These are phyloP conservation scores for Gaertneriomyces sp. DNA, from an alignment of 192 early-diverging fungal genomes.

Conservation along the genomic window DNA sequence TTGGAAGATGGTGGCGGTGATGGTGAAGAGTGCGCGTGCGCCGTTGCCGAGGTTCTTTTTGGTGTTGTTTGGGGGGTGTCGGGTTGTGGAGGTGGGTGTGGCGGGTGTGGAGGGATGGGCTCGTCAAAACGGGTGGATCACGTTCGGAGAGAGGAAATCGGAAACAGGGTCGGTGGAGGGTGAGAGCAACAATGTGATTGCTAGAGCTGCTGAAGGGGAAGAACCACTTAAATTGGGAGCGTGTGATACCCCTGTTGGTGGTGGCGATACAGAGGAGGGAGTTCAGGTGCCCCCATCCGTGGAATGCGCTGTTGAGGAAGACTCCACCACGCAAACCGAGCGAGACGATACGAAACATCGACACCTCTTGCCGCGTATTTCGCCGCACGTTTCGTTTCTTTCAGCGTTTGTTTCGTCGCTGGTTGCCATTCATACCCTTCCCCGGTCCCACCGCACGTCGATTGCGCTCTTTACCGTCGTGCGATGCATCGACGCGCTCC, in stretches of 20 bases:
- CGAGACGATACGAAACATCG: neutral
- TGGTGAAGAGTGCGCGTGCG: constrained; percentile 5
- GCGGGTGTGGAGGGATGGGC: constrained; percentile 5
- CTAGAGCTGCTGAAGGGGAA: neutral
- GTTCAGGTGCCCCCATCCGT: neutral
- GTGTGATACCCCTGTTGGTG: neutral
- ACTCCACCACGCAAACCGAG: neutral
- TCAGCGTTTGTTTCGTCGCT: constrained; percentile 16
- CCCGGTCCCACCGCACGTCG: constrained; percentile 26
- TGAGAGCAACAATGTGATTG: neutral
- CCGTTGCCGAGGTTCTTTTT: constrained; percentile 34
- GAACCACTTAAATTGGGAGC: neutral
- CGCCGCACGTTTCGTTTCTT: constrained; percentile 8
- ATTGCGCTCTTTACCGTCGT: constrained; percentile 58
- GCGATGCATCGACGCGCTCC: constrained; percentile 34
- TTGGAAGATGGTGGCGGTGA: neutral
- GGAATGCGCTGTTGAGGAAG: neutral
- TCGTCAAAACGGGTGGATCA: constrained; percentile 2
- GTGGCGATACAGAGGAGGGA: neutral
- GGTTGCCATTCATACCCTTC: constrained; percentile 9
- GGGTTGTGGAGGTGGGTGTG: constrained; percentile 8
- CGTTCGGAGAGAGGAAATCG: neutral
- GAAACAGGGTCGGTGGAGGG: neutral
- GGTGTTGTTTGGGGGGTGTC: constrained; percentile 27
- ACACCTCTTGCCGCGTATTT: neutral